phyloP scores from a whole-genome alignment of 805 yeast species.

The Metschnikowia aberdeeniae region DNA sequence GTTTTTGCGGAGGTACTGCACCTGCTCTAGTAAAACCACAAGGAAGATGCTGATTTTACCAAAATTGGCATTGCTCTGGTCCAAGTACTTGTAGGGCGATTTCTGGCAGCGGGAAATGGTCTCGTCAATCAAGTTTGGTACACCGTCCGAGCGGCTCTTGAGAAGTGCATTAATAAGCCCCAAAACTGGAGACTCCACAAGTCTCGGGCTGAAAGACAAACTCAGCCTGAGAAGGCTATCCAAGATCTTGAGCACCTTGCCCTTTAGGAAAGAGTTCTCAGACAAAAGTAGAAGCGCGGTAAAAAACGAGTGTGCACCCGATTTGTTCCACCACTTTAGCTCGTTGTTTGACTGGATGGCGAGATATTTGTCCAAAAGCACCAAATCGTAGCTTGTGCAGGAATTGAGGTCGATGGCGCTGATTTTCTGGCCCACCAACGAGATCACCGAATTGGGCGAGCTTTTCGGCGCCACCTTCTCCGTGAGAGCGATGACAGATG shows the following conservation, averaged over 20 bases:
- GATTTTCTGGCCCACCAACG: conserved; percentile 7
- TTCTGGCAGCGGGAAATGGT: conserved; percentile 63
- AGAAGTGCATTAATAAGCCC: conserved; percentile 51
- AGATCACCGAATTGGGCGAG: conserved; percentile 16
- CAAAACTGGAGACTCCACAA: conserved; percentile 50
- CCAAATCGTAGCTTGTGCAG: conserved; percentile 52
- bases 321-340: conserved; percentile 75
- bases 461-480: conserved; percentile 18
- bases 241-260: conserved; percentile 11
- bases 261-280: conserved; percentile 8
- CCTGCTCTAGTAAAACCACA: conserved; percentile 57
- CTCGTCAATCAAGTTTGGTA: conserved; percentile 74
- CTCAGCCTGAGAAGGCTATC: conserved; percentile 12
- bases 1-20: conserved; percentile 44
- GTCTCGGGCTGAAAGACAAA: conserved; percentile 15
- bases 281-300: conserved; percentile 56
- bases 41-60: conserved; percentile 33
- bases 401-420: conserved; percentile 13
- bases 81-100: conserved; percentile 83
- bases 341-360: conserved; percentile 54
- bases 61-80: conserved; percentile 36
- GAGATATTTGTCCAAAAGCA: conserved; percentile 55
- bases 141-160: conserved; percentile 17
- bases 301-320: conserved; percentile 54
- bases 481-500: conserved; percentile 40